These are phyloP conservation scores for Sporisorium reilianum DNA, from an alignment of 1,284 basidiomycete species.

Conservation along the genomic window DNA sequence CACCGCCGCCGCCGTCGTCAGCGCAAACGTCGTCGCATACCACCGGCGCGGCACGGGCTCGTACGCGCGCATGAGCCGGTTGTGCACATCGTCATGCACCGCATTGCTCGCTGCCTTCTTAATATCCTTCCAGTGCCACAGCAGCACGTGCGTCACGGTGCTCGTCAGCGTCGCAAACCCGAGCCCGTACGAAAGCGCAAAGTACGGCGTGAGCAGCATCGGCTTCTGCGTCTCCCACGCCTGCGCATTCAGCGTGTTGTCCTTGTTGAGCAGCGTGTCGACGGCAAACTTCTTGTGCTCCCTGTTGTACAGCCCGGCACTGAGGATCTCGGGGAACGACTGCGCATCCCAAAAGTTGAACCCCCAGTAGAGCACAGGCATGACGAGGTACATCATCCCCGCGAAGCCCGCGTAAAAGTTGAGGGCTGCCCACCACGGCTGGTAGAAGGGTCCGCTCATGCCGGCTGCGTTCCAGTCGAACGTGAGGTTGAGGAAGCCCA, in stretches of 20 bases:
- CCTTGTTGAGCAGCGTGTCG: slow-evolving; percentile 53
- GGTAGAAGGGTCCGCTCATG: slow-evolving; percentile 71
- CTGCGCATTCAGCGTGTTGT: slow-evolving; percentile 71
- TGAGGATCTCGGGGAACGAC: slow-evolving; percentile 69
- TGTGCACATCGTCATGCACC: slow-evolving; percentile 67
- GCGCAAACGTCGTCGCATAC: slow-evolving; percentile 64
- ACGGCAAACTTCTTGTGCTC: slow-evolving; percentile 59
- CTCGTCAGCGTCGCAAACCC: slow-evolving; percentile 72
- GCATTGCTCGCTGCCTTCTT: slow-evolving; percentile 70
- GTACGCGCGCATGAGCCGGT: slow-evolving; percentile 66
- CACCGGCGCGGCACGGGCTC: slow-evolving; percentile 62
- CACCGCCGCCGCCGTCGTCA: slow-evolving; percentile 67
- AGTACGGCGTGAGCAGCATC: slow-evolving; percentile 72
- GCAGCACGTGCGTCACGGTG: slow-evolving; percentile 72
- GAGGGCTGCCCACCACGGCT: slow-evolving; percentile 72
- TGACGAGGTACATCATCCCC: slow-evolving; percentile 72
- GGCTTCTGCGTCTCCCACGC: slow-evolving; percentile 70
- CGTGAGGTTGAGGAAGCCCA: slow-evolving; percentile 72
- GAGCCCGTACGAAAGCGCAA: slow-evolving; percentile 70
- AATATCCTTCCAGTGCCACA: slow-evolving; percentile 73
- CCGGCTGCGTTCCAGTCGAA: slow-evolving; percentile 73
- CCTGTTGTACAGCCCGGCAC: slow-evolving; percentile 70
- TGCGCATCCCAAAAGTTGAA: slow-evolving; percentile 71
- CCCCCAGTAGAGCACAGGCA: slow-evolving; percentile 70
- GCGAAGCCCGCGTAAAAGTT: slow-evolving; percentile 67